Evolutionary conservation across 2,329 filamentous ascomycete species (phyloP), one percentile per base, ranked within the genome.

Genomic region (Xylariaceae sp.): DNA sequence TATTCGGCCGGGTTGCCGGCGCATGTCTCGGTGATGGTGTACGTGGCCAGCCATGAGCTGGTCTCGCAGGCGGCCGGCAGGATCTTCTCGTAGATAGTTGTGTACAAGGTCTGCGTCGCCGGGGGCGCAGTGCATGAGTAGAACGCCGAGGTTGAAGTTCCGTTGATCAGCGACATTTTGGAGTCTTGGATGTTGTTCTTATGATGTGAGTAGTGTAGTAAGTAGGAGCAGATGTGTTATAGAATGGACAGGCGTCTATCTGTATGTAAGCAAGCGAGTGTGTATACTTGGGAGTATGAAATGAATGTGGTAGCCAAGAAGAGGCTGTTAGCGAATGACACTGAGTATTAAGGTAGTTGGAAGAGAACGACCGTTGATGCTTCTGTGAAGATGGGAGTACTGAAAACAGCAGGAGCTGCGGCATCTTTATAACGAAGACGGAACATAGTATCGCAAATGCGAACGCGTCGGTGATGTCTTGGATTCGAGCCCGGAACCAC

Each of bases 11-110:
- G 65, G 55, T 67, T 61, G 48, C 73, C 74, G 12, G 63, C 57
- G 63, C 71, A 73, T 23, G 69, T 69, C 65, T 77, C 70, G 7
- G 63, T 66, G 63, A 78, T 62, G 49, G 74, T 78, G 68, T 77
- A 78, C 29, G 73, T 74, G 32, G 75, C 74, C 40, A 69, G 53
- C 75, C 75, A 77, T 45, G 62, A 55, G 59, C 70, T 65, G n/a
- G 71, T 74, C 54, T 70, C 63, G 62, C 73, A 74, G 50, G 74
- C 74, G 9, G 75, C 75, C 23, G 66, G 67, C 20, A 70, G 61
- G 41, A 70, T 68, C 26, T 73, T 74, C 60, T 69, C 67, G 66
- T 77, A 78, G 42, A 72, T 63, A 6, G 72, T 76, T 32, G 73
- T 75, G 61, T 68, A 75, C 47, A 65, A 46, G 20, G 65, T 69